Conservation (phyloP, 2,329 filamentous ascomycete species). For the Eurotiales sp. region DNA sequence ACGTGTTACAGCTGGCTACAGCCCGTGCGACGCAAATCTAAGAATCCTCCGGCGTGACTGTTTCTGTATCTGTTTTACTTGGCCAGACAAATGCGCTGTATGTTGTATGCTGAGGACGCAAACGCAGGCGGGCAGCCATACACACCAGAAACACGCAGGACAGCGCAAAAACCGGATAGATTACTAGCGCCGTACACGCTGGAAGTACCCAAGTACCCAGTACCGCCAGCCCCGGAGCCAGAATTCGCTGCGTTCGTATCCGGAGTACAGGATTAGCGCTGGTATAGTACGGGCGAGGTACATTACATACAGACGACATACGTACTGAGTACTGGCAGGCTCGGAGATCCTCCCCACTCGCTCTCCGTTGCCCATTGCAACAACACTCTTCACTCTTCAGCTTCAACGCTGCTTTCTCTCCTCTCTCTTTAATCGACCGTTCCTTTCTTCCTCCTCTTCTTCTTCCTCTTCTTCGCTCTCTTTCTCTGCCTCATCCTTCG, state of each 20-base stretch:
- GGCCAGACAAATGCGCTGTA: too few species aligned
- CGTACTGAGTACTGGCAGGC: neutral
- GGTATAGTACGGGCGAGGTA: too few species aligned
- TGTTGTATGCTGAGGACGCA: too few species aligned
- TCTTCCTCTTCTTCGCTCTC: constrained; percentile 16
- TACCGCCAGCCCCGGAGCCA: too few species aligned
- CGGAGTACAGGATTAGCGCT: too few species aligned
- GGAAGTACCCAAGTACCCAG: too few species aligned
- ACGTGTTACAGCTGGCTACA: constrained; percentile 7
- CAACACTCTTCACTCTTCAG: constrained; percentile 2
- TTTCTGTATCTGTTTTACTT: too few species aligned
- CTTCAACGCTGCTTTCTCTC: constrained; percentile 6
- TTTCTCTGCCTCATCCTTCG: constrained; percentile 20
- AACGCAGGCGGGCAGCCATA: too few species aligned
- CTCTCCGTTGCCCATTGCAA: constrained; percentile 14
- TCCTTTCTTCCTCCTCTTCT: neutral
- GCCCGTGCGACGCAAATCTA: neutral
- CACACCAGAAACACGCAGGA: too few species aligned
- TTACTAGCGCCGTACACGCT: neutral
- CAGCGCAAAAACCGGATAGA: neutral
- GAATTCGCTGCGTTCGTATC: too few species aligned
- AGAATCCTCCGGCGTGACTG: neutral
- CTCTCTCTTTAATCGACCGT: constrained; percentile 1
- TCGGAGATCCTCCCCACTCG: constrained; percentile 10
- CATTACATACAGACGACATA: too few species aligned